Percentiles rank a stretch among this genome's conserved stretches.
These are phyloP conservation scores for Dactylellina haptotyla DNA, from an alignment of 2,329 filamentous ascomycete genomes.

Conservation along the genomic window DNA sequence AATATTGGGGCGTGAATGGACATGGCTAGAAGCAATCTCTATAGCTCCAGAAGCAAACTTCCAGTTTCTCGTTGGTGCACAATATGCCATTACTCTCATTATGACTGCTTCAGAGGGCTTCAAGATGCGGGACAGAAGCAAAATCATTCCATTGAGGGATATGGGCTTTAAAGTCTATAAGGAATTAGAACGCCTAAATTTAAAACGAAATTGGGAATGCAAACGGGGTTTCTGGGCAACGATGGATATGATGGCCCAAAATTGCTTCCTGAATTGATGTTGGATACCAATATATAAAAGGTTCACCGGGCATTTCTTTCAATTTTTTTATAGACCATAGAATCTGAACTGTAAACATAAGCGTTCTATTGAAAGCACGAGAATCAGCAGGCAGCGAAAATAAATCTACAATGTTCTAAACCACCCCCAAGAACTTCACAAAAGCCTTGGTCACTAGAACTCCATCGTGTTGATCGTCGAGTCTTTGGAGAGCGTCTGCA, in stretches of 20 bases:
- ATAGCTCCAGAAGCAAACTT: slow-evolving; percentile 25
- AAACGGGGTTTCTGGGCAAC: slow-evolving; percentile 24
- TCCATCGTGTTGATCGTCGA: slow-evolving; percentile 78
- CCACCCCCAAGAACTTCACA: slow-evolving; percentile 72
- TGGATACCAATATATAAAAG: too few relatives aligned
- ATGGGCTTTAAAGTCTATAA: neutral
- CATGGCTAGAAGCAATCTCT: slow-evolving; percentile 22
- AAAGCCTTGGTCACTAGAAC: slow-evolving; percentile 78
- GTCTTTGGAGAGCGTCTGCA: slow-evolving; percentile 74
- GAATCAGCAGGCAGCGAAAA: too few relatives aligned
- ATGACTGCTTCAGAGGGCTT: neutral
- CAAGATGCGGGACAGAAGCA: neutral
- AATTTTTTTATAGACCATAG: too few relatives aligned
- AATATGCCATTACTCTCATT: slow-evolving; percentile 21
- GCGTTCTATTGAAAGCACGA: too few relatives aligned
- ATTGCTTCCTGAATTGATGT: neutral
- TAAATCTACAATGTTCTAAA: neutral
- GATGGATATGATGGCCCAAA: slow-evolving; percentile 3
- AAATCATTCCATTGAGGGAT: neutral
- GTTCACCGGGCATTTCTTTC: too few relatives aligned
- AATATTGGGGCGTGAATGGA: slow-evolving; percentile 12
- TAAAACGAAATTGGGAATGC: slow-evolving; percentile 7
- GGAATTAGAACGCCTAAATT: slow-evolving; percentile 9
- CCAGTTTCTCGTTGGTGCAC: slow-evolving; percentile 29
- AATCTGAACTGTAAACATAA: too few relatives aligned